Percentiles rank a stretch among this genome's conserved stretches.
These are phyloP conservation scores for Macrophomina phaseolina DNA, from an alignment of 2,329 filamentous ascomycete genomes.

Conservation along the genomic window DNA sequence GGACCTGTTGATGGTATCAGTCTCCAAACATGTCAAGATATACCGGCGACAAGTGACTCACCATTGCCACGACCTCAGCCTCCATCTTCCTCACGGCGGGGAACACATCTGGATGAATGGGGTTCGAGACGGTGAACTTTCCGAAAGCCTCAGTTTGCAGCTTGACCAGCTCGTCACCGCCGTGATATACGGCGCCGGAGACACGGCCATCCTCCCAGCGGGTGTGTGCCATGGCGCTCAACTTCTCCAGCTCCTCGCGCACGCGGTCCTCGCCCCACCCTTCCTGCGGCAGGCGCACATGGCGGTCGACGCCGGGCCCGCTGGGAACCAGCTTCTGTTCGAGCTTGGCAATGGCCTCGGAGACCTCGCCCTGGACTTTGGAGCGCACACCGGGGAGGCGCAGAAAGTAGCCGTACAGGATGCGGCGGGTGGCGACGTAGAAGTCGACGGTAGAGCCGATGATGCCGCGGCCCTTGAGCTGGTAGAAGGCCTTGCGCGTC, in stretches of 20 bases:
- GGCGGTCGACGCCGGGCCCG: constrained; percentile 72
- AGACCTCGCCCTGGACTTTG: constrained; percentile 84
- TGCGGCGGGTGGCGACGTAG: constrained; percentile 73
- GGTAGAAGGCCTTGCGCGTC: constrained; percentile 78
- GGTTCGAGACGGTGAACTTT: constrained; percentile 93
- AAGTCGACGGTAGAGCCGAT: constrained; percentile 77
- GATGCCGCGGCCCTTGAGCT: constrained; percentile 86
- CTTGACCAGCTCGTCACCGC: constrained; percentile 78
- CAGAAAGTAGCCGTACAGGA: constrained; percentile 84
- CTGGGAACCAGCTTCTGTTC: constrained; percentile 82
- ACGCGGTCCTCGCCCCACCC: constrained; percentile 83
- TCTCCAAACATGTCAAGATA: not conserved
- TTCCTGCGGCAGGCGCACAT: constrained; percentile 78
- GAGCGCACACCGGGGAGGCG: constrained; percentile 83
- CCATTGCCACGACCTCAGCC: constrained; percentile 96
- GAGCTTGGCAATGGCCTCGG: constrained; percentile 78
- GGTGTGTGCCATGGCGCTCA: constrained; percentile 89
- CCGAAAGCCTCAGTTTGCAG: constrained; percentile 93
- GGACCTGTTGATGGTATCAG: constrained; percentile 49
- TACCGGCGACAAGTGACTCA: constrained; percentile 46
- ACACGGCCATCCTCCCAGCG: constrained; percentile 96
- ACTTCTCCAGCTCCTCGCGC: constrained; percentile 75
- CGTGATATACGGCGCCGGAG: constrained; percentile 94
- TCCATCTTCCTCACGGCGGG: constrained; percentile 99
- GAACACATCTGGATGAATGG: constrained; percentile 97